Conservation (phyloP, 1,284 basidiomycete species). For the Rhodotorula sp. region DNA sequence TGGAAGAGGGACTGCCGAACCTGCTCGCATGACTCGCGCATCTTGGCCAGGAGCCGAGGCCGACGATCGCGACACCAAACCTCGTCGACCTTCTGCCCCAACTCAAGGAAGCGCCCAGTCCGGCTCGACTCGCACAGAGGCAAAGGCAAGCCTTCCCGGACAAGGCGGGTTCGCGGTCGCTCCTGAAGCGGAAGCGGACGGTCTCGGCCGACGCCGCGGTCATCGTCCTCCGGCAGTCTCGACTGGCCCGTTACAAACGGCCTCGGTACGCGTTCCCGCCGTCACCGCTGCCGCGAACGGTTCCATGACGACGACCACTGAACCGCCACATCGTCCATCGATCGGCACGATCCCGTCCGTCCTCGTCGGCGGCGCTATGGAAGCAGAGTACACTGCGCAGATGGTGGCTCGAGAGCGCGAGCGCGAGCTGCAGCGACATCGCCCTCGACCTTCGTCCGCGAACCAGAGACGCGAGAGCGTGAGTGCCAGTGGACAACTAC, state of each 20-base stretch:
- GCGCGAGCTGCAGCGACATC: background rate
- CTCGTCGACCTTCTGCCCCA: too few relatives aligned
- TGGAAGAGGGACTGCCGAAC: background rate
- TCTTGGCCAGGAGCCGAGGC: too few relatives aligned
- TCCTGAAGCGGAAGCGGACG: background rate
- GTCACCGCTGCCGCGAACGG: background rate
- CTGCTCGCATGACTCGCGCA: too few relatives aligned
- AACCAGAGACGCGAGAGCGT: background rate
- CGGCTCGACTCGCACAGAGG: background rate
- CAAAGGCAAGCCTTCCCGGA: background rate
- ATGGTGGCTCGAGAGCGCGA: background rate
- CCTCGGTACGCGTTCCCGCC: background rate
- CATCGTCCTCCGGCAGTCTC: conserved; percentile 28
- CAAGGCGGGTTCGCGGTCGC: background rate
- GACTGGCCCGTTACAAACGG: background rate
- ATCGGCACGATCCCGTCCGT: conserved; percentile 15
- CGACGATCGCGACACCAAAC: too few relatives aligned
- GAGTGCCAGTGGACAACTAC: background rate
- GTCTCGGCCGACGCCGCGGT: conserved; percentile 15
- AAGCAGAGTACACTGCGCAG: conserved; percentile 12
- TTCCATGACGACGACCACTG: too few relatives aligned
- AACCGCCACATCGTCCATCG: background rate
- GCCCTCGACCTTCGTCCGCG: background rate
- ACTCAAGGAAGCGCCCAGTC: too few relatives aligned
- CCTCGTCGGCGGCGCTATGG: conserved; percentile 24